Evolutionary conservation across 805 yeast genomes (phyloP).

Genomic region (Zygosaccharomyces pseudorouxii): DNA sequence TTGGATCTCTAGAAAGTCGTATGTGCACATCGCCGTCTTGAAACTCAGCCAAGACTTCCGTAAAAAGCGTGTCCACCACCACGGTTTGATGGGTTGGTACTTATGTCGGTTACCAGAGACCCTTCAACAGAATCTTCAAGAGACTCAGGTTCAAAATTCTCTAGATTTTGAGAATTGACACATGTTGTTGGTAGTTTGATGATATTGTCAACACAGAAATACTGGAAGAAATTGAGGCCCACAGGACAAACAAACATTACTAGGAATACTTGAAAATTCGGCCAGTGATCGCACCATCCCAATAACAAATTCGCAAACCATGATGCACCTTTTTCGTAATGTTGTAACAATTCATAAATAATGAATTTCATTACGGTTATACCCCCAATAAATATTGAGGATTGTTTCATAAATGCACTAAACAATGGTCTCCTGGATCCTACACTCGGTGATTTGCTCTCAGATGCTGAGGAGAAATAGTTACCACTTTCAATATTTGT

Average conservation of each 20-base stretch:
- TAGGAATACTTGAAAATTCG: conserved; percentile 76
- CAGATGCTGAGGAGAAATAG: conserved; percentile 25
- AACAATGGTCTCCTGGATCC: conserved; percentile 39
- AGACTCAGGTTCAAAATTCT: conserved; percentile 30
- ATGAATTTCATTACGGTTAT: conserved; percentile 57
- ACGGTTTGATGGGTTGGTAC: not conserved
- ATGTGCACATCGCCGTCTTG: not conserved
- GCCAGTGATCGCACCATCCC: conserved; percentile 78
- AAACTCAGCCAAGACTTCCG: not conserved
- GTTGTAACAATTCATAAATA: conserved; percentile 52
- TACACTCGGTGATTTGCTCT: conserved; percentile 32
- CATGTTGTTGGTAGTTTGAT: conserved; percentile 49
- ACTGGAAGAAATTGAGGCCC: conserved; percentile 68
- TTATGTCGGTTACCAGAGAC: not conserved
- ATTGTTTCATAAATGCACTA: conserved; percentile 65
- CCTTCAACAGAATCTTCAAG: not conserved
- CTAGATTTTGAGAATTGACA: conserved; percentile 23
- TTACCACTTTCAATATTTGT: conserved; percentile 46
- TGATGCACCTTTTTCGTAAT: conserved; percentile 65
- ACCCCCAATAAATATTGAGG: conserved; percentile 61
- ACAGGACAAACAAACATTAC: conserved; percentile 83
- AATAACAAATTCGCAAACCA: conserved; percentile 71
- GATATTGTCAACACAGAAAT: conserved; percentile 66
- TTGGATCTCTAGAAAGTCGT: not conserved
- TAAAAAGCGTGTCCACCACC: not conserved